Evolutionary conservation across 2,329 filamentous ascomycete species (phyloP), one percentile per base, ranked within the genome.

Genomic region (Anisogramma anomala): DNA sequence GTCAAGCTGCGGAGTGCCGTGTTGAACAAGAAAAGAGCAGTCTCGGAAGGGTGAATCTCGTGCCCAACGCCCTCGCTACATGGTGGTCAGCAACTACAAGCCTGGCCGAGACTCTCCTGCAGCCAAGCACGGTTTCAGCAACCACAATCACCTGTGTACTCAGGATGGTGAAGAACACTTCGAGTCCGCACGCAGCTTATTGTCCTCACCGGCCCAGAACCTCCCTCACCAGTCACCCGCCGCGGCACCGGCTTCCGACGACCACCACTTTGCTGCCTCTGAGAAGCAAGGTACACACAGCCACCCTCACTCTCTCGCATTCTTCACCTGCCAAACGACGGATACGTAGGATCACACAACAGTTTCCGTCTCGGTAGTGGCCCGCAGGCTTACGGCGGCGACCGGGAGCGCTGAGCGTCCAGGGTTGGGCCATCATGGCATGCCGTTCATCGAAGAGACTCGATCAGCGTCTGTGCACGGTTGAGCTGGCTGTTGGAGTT

Each of bases 271-370:
- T 10, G 18, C 36, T 23, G 45, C 43, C 27, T 28, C 42, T 25
- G 44, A 30, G 33, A 39, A 14, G 35, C 28, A 11, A 58, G 42
- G 45, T 67, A 67, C 1, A 64, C 50, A 42, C 65, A 67, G 3
- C 52, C 49, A 11, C 43, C 44, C 17, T 50, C 42, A 33, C 59
- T 54, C 20, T 55, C 57, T 10, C 59, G 50, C 48, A 60, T 61
- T 34, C 47, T 55, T 45, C 64, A 67, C 27, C 64, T 55, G 28
- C 53, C 52, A 46, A 64, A 67, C 13, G 58, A 45, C 0, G 65
- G 65, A n/a, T 60, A 57, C 0, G 46, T 47, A 40, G 66, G 63
- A 42, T 67, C 63, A 50, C 65, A 67, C 5, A 64, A 63, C 6
- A 66, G 58, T 43, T 66, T 66, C 13, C 63, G 59, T 39, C 55